Evolutionary conservation across 2,329 filamentous ascomycete species (phyloP).

Genomic region (Botrytis pseudocinerea): DNA sequence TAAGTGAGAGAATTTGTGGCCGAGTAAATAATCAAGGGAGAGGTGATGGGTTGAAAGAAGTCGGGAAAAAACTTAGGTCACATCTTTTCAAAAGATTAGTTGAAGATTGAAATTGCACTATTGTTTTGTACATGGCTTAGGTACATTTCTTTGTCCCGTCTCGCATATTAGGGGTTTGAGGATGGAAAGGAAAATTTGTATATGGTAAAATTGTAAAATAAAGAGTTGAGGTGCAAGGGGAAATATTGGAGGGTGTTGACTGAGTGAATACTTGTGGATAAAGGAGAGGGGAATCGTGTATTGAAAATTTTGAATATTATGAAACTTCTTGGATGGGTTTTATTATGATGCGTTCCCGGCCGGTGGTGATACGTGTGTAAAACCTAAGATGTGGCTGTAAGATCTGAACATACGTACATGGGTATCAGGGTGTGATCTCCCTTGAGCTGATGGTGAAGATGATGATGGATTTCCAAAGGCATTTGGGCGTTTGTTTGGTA

Average conservation of each 20-base stretch:
- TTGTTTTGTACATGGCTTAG: neutral
- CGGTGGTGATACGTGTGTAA: neutral
- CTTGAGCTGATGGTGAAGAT: neutral
- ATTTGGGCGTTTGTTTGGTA: neutral
- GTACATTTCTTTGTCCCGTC: neutral
- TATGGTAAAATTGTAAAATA: neutral
- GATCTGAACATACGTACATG: neutral
- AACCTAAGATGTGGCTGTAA: neutral
- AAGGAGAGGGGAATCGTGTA: neutral
- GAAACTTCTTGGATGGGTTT: neutral
- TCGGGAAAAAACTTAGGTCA: neutral
- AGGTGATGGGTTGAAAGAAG: neutral
- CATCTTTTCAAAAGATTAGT: neutral
- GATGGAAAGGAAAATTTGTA: neutral
- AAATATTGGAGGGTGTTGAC: neutral
- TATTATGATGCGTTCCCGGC: neutral
- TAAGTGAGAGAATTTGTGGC: neutral
- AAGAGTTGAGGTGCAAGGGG: neutral
- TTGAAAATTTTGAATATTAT: neutral
- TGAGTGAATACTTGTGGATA: neutral
- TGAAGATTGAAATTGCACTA: slow-evolving; percentile 5
- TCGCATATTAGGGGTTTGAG: neutral
- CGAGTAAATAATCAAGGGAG: neutral
- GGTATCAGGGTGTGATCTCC: neutral
- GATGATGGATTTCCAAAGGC: neutral